Base-by-base conservation (phyloP, 257 asterid genomes). In the Verbascum thapsus region DNA sequence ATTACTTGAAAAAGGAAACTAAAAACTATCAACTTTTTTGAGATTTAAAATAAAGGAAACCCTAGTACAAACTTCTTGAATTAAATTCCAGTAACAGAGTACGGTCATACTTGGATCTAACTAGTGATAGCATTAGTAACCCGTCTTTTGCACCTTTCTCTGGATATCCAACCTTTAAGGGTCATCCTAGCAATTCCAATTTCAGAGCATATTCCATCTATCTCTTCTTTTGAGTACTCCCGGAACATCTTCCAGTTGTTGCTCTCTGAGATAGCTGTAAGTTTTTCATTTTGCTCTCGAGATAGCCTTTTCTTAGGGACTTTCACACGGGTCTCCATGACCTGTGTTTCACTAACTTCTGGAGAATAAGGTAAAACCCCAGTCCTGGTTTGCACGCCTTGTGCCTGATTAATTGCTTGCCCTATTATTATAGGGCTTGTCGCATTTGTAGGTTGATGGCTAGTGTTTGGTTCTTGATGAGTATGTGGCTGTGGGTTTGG, bases 161-260 rank as follows among this genome's bases (percentile, higher is more conserved):
- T n/a, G 7, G 0, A 0, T 3, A 47, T 47, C 53, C 53, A 47
- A 6, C 1, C 1, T 47, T 47, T 47, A 20, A 47, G 16, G 1
- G 26, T 2, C 16, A 3, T 16, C 17, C 66, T 60, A 10, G n/a
- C n/a, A 12, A 64, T 64, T 20, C 70, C 70, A 15, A 53, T 15
- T 30, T 23, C 34, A 1, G 54, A 41, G 32, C 62, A 53, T 52
- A 64, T 52, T 8, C 13, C 44, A 12, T 0, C 2, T 9, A 64
- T 41, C 6, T 64, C 70, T 41, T 64, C 62, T 17, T 22, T 41
- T 0, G 62, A 42, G 41, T 64, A 53, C 3, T 64, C 53, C 10
- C 35, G 30, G 53, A 64, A 64, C 61, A 53, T 39, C 62, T 64
- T 64, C 70, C 62, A 64, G 11, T 41, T 30, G 13, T 64, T 64